Evolutionary conservation across 306 rosid genomes (phyloP).

Genomic region (Cucurbita argyrosperma): DNA sequence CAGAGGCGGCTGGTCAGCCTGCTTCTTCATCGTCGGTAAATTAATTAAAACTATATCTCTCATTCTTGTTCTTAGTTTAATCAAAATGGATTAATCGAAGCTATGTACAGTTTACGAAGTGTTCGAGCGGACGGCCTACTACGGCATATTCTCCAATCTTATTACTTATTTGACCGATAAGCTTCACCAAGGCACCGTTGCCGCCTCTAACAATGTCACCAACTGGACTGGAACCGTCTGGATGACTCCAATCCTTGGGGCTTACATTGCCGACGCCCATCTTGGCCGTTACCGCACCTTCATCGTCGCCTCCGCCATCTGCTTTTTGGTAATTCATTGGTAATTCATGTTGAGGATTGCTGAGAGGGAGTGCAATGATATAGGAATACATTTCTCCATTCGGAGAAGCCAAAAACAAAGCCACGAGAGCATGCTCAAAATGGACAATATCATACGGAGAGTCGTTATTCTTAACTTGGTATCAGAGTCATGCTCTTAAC

Average conservation of each 20-base stretch:
- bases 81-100: no score
- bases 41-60: no score
- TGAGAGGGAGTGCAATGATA: no score
- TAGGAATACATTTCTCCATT: no score
- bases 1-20: constrained; percentile 78
- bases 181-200: constrained; percentile 30
- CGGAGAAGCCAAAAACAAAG: no score
- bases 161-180: constrained; percentile 24
- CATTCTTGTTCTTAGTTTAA: no score
- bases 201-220: constrained; percentile 30
- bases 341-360: background rate
- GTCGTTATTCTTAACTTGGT: no score
- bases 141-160: constrained; percentile 36
- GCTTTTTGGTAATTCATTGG: constrained; percentile 39
- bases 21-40: constrained; percentile 48
- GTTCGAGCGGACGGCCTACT: constrained; percentile 39
- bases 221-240: constrained; percentile 52
- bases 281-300: constrained; percentile 82
- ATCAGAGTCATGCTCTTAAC: no score
- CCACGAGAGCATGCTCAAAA: no score
- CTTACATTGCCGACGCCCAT: constrained; percentile 63
- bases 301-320: constrained; percentile 29
- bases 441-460: no score
- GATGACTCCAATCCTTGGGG: constrained; percentile 74
- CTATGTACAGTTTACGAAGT: constrained; percentile 23